Conservation (phyloP, 495 filamentous ascomycete genomes). For the Durotheca rogersii region DNA sequence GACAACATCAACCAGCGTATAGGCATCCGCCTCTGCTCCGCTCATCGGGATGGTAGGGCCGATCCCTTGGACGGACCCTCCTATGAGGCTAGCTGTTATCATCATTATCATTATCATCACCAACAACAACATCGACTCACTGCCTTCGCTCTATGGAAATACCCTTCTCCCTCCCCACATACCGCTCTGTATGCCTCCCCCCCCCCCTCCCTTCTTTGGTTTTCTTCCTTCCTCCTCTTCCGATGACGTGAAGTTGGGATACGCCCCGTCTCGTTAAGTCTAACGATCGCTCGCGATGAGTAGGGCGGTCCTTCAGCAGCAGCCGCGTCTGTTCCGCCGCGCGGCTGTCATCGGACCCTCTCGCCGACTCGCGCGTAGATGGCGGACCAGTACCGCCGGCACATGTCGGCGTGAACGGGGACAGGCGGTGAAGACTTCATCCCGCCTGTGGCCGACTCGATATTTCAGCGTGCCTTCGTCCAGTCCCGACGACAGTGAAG, state of each 20-base stretch:
- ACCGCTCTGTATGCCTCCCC: too few species aligned
- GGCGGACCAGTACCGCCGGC: constrained; percentile 7
- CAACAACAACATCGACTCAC: too few species aligned
- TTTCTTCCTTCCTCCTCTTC: too few species aligned
- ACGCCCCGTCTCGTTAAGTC: neutral
- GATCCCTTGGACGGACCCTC: too few species aligned
- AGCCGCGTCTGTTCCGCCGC: constrained; percentile 30
- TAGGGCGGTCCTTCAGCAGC: constrained; percentile 26
- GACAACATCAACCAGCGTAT: too few species aligned
- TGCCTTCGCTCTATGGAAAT: too few species aligned
- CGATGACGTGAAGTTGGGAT: neutral
- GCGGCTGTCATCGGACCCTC: constrained; percentile 18
- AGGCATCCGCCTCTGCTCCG: too few species aligned
- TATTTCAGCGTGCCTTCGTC: constrained; percentile 13
- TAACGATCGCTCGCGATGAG: constrained; percentile 18
- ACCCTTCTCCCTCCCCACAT: too few species aligned
- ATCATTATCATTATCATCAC: too few species aligned
- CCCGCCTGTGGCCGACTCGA: constrained; percentile 12
- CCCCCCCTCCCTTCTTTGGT: too few species aligned
- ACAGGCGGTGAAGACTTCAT: neutral
- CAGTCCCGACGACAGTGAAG: constrained; percentile 12
- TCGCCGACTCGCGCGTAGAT: constrained; percentile 12
- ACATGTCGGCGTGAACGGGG: neutral
- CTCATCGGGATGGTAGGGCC: too few species aligned
- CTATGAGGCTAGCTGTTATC: too few species aligned